Base-by-base conservation (phyloP, 371 early-diverging fungal genomes). In the Chytridiales sp. region DNA sequence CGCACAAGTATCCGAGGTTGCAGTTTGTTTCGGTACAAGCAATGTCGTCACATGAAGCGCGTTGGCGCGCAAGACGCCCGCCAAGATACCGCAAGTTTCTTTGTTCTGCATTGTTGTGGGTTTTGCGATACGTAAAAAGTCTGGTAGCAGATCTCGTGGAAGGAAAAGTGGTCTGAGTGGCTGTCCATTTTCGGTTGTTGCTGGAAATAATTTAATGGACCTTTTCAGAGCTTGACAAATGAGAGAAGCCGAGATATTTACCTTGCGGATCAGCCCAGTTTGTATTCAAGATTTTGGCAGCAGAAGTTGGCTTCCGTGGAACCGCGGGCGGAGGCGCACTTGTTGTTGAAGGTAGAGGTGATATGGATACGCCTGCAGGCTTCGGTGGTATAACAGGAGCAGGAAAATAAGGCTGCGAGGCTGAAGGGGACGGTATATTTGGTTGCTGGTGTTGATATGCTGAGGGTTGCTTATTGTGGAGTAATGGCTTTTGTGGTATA, bases 1-100 rank as follows among this genome's bases (percentile, higher is more conserved):
- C 11, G 85, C 84, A 49, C 92, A 92, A 1, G 93, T 91, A 63
- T 95, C 93, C 11, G 90, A 82, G 1, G 95, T 94, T 0, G 90
- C 87, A 1, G 77, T 83, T 61, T 95, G 95, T 58, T 92, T 91
- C 42, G 95, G 95, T 62, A 95, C 88, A 44, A 95, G 80, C 21
- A 95, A 69, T 0, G 90, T 89, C 0, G 88, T 93, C 26, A 92
- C 77, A 3, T 75, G 78, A 19, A 93, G 66, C 3, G 77, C 75
- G 60, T 91, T 86, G 13, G 80, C 59, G 79, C 86, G 84, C 61
- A 92, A 61, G 39, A 60, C 81, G 34, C 95, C 95, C 56, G 87
- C 88, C 13, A 95, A 72, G 11, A 95, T 85, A 3, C 91, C 95
- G 74, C 95, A 94, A 3, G 95, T 95, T 60, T 95, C 95, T 31